Conservation (phyloP, 179 eudicot genomes). For the Amaranthus tricolor region DNA sequence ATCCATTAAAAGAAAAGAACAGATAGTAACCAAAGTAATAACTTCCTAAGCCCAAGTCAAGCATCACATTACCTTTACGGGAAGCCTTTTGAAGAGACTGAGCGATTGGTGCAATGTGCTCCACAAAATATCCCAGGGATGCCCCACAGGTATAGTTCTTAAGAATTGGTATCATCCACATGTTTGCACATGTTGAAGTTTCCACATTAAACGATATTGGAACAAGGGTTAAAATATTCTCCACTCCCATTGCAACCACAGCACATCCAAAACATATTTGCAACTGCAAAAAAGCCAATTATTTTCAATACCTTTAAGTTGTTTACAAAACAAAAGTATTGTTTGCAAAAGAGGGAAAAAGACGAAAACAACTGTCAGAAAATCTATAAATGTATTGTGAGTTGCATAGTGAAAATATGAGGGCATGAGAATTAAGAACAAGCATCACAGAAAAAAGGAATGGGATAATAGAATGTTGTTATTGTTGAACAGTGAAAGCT, state of each 20-base stretch:
- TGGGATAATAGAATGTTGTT: too few relatives aligned
- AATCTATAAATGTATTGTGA: too few relatives aligned
- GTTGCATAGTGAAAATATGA: too few relatives aligned
- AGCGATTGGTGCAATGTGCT: conserved; percentile 74
- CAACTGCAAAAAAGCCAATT: conserved; percentile 46
- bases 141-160: conserved; percentile 63
- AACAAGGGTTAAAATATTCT: conserved; percentile 59
- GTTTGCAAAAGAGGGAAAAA: neutral
- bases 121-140: conserved; percentile 69
- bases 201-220: conserved; percentile 52
- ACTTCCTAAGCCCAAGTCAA: conserved; percentile 2
- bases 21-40: neutral
- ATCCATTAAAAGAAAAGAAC: neutral
- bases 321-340: neutral
- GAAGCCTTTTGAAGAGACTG: conserved; percentile 52
- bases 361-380: neutral
- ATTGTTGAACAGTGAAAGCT: neutral
- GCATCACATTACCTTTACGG: conserved; percentile 48
- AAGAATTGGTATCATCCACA: conserved; percentile 76
- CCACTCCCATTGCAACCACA: conserved; percentile 78
- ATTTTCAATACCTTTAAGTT: conserved; percentile 8
- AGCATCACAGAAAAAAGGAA: too few relatives aligned
- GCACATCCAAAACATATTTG: conserved; percentile 84
- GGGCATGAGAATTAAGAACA: too few relatives aligned
- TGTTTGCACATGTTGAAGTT: conserved; percentile 62